Base-by-base conservation (phyloP, 169 alveolate species). In the Theileria sp. region DNA sequence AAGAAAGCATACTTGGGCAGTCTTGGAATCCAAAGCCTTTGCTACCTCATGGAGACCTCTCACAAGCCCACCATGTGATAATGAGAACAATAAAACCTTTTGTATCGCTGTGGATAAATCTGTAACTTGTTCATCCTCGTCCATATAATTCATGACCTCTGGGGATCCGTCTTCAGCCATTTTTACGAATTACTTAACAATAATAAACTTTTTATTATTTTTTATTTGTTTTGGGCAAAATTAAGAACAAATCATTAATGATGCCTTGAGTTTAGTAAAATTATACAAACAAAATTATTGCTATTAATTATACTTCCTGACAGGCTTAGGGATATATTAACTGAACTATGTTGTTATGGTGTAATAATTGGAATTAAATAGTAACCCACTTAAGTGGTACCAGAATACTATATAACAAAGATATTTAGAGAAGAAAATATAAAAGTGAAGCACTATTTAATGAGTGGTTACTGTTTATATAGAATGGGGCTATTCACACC, bases 31-130 rank as follows among this genome's bases (percentile, higher is more conserved):
- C 26, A 97, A 74, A 26, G 98, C 95, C 89, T 95, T 95, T 80
- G 97, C 96, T 62, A 95, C 98, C 93, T 97, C 97, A 73, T 96
- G 95, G 80, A 96, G 89, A 36, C 99, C 98, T 23, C 97, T 93
- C 65, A 95, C 94, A 61, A 96, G 94, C 68, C 98, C 98, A 74
- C 96, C 98, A 77, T 94, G 93, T 34, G 94, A 92, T 75, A 92
- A 80, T 25, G 98, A 94, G 77, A 94, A 93, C 50, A 73, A 51
- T 28, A 88, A 60, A 21, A 82, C 64, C 76, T 76, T 87, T 68
- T 84, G 90, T 9, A 84, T 76, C 1, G 86, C 79, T 1, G 78
- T 73, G 25, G 78, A 74, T 19, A 77, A 65, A 38, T 58, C 75
- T 51, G 67, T 36, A 36, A 75, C 90, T 6, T 69, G 49, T n/a